phyloP scores from a whole-genome alignment of 2,329 filamentous ascomycete genomes.

The Leptographium radiaticola region DNA sequence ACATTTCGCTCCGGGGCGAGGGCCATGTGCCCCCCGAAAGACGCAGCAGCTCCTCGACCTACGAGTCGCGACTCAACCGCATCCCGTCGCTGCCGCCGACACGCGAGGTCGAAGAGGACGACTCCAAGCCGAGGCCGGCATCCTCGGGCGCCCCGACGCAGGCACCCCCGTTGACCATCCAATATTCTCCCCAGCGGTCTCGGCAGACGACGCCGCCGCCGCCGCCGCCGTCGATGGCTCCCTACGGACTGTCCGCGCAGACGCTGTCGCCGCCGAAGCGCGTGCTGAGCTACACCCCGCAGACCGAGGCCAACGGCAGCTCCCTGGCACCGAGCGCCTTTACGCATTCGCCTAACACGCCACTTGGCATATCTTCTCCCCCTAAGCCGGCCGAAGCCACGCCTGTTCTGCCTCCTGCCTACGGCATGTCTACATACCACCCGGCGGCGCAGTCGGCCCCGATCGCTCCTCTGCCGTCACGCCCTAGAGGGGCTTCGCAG shows the following conservation, averaged over 20 bases:
- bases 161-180: conserved; percentile 5
- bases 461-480: conserved; percentile 10
- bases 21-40: conserved; percentile 27
- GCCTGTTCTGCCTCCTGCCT: conserved; percentile 28
- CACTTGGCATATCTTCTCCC: conserved; percentile 24
- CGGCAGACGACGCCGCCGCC: conserved; percentile 24
- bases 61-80: conserved; percentile 40
- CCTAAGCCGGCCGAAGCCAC: conserved; percentile 26
- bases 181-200: conserved; percentile 5
- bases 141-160: conserved; percentile 1
- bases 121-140: conserved; percentile 13
- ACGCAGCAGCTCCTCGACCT: conserved; percentile 35
- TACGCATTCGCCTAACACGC: conserved; percentile 46
- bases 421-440: neutral
- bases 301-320: conserved; percentile 26
- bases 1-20: conserved; percentile 24
- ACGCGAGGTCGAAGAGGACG: conserved; percentile 46
- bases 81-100: conserved; percentile 48
- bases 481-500: conserved; percentile 39
- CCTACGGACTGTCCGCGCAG: neutral
- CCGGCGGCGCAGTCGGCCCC: neutral
- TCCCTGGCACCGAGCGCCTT: conserved; percentile 45
- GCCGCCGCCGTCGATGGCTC: conserved; percentile 26
- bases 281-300: conserved; percentile 37
- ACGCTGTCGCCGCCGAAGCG: conserved; percentile 44